Conservation (phyloP, 768 basidiomycete genomes). For the Brasilioporus rufonigricans region DNA sequence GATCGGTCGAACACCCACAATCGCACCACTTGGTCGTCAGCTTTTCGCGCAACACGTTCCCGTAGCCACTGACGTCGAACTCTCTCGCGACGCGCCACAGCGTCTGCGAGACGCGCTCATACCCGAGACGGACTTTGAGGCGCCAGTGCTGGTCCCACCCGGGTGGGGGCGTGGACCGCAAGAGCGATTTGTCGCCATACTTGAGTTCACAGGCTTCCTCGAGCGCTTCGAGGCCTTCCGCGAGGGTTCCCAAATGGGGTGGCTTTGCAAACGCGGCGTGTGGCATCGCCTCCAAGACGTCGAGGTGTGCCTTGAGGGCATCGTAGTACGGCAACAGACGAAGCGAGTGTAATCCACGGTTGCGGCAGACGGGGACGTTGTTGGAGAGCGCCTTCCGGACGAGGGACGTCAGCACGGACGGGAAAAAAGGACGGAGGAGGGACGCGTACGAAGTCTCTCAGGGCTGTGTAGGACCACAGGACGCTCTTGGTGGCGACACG, state of each 20-base stretch:
- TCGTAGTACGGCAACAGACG: conserved; percentile 61
- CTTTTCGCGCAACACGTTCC: conserved; percentile 66
- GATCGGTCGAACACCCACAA: conserved; percentile 78
- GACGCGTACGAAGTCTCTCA: conserved; percentile 66
- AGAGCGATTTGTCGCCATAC: conserved; percentile 40
- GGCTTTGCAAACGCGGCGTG: conserved; percentile 60
- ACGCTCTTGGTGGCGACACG: conserved; percentile 79
- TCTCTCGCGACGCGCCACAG: conserved; percentile 70
- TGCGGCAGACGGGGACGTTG: conserved; percentile 61
- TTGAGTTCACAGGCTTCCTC: conserved; percentile 64
- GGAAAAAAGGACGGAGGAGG: background rate
- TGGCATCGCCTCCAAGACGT: conserved; percentile 57
- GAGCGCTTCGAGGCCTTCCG: conserved; percentile 59
- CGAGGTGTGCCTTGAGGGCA: conserved; percentile 59
- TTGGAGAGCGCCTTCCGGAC: conserved; percentile 63
- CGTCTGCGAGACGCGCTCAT: conserved; percentile 60
- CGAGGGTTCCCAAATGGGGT: conserved; percentile 57
- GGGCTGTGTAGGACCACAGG: conserved; percentile 75
- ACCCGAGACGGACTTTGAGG: conserved; percentile 57
- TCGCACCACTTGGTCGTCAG: conserved; percentile 76
- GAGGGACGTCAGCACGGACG: conserved; percentile 2
- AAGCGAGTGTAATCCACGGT: conserved; percentile 64
- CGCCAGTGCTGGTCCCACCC: conserved; percentile 60
- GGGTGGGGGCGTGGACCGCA: conserved; percentile 31
- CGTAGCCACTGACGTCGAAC: conserved; percentile 73